These are phyloP conservation scores for Effrenium voratum DNA, from an alignment of 73 alveolate species.

Conservation along the genomic window DNA sequence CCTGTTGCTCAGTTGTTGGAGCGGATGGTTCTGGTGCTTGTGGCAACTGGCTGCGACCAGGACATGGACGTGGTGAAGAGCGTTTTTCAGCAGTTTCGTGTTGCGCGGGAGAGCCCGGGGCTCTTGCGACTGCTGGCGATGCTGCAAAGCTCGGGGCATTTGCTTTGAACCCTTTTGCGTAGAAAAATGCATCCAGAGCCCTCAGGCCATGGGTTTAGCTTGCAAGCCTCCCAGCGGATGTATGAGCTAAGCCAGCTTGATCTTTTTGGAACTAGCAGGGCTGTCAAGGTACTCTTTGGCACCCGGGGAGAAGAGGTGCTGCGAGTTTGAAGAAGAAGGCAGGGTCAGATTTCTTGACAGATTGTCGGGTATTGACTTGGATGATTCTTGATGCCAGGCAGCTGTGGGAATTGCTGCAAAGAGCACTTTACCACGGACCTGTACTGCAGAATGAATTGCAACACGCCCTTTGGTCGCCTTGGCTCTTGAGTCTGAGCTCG, in stretches of 20 bases:
- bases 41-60: slow-evolving; percentile 61
- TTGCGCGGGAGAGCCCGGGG: slow-evolving; percentile 64
- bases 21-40: slow-evolving; percentile 58
- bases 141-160: slow-evolving; percentile 80
- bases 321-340: slow-evolving; percentile 71
- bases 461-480: not conserved
- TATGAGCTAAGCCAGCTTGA: no score
- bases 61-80: slow-evolving; percentile 57
- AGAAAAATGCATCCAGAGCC: no score
- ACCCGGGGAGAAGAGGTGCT: slow-evolving; percentile 62
- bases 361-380: not conserved
- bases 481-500: not conserved
- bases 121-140: slow-evolving; percentile 76
- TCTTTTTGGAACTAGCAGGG: no score
- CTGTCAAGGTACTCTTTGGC: slow-evolving; percentile 81
- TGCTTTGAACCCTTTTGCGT: no score
- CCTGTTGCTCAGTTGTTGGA: slow-evolving; percentile 24
- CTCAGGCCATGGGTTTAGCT: no score
- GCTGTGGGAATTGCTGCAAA: slow-evolving; percentile 45
- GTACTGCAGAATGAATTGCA: slow-evolving; percentile 62
- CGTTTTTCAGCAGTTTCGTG: slow-evolving; percentile 32
- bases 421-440: slow-evolving; percentile 42
- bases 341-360: no score
- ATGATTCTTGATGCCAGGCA: not conserved
- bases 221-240: no score